Evolutionary conservation across 352 stramenopile genomes (phyloP).

Genomic region (Globisporangium perplexum): DNA sequence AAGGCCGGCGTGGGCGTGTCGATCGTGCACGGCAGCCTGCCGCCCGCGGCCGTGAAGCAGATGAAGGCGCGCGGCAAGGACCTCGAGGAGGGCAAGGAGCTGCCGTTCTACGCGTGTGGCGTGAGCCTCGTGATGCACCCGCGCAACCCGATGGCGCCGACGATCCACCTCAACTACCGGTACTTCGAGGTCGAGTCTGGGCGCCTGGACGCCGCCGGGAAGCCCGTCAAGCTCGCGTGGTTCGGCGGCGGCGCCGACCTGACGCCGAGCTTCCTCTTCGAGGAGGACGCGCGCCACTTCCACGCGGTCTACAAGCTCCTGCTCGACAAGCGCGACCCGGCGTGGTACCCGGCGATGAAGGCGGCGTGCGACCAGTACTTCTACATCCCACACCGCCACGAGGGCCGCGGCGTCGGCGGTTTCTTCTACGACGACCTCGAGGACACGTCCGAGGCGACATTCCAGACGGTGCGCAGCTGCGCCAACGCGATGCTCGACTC

Average conservation of each 20-base stretch:
- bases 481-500: conserved; percentile 85
- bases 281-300: conserved; percentile 96
- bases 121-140: conserved; percentile 98
- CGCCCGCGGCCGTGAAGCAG: conserved; percentile 76
- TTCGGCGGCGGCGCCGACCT: conserved; percentile 97
- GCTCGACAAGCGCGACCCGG: conserved; percentile 92
- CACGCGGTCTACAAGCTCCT: conserved; percentile 95
- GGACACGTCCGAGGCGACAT: conserved; percentile 88
- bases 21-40: conserved; percentile 96
- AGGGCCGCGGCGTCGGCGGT: conserved; percentile 94
- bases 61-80: conserved; percentile 79
- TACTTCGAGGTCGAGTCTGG: conserved; percentile 96
- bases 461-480: conserved; percentile 73
- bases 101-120: conserved; percentile 96
- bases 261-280: conserved; percentile 95
- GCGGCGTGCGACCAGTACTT: conserved; percentile 98
- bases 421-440: conserved; percentile 99
- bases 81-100: conserved; percentile 57
- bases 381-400: conserved; percentile 94
- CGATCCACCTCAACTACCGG: conserved; percentile 97
- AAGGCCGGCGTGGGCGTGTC: conserved; percentile 97
- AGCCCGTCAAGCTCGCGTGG: conserved; percentile 85
- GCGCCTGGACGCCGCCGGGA: conserved; percentile 70
- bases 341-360: conserved; percentile 95
- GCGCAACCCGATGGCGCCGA: conserved; percentile 91